Evolutionary conservation across 2,329 filamentous ascomycete genomes (phyloP), one percentile per base, ranked within the genome.

Genomic region (Albophoma yamanashiensis): DNA sequence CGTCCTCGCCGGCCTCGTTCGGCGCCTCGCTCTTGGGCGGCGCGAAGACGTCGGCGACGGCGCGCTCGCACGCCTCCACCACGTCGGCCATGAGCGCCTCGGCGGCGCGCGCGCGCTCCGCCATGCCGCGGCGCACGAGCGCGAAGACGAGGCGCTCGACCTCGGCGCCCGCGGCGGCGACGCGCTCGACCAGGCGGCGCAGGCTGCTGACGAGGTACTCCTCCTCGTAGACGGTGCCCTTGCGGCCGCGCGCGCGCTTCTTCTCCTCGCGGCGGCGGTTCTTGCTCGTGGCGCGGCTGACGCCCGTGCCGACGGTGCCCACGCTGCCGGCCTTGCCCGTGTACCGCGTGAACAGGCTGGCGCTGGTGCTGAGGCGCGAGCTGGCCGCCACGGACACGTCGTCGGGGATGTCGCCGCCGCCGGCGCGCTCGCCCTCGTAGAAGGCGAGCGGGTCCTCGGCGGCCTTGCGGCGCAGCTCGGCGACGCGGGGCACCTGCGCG

Each of bases 171-270:
- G 88, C 82, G 27, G 79, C 79, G 71, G 92, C 91, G 27, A 96
- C 85, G 42, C 92, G 82, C 71, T 96, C 91, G 17, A 96, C 84
- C 40, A 99, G 80, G 31, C 94, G 81, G 15, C 88, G 84, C 42
- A 97, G 86, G 66, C 88, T 93, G 72, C 92, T 94, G 61, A 96
- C 87, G 6, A 99, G 83, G 73, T 99, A 99, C 74, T 97, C 94
- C 70, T 97, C 93, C 73, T 99, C 94, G 73, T 99, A 99, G 6
- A 99, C 90, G 20, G 91, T 96, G 14, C 94, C 94, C 78, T 97
- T 97, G 73, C 96, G 93, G 31, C 94, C 94, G 9, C 91, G 81
- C 0, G 94, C 94, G 20, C 93, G 86, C 82, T 99, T 99, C 73
- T 96, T 86, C 79, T 99, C 94, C 74, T 99, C 94, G 25, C 92